Evolutionary conservation across 768 basidiomycete species (phyloP), one percentile per base, ranked within the genome.

Genomic region (Suillus brevipes): DNA sequence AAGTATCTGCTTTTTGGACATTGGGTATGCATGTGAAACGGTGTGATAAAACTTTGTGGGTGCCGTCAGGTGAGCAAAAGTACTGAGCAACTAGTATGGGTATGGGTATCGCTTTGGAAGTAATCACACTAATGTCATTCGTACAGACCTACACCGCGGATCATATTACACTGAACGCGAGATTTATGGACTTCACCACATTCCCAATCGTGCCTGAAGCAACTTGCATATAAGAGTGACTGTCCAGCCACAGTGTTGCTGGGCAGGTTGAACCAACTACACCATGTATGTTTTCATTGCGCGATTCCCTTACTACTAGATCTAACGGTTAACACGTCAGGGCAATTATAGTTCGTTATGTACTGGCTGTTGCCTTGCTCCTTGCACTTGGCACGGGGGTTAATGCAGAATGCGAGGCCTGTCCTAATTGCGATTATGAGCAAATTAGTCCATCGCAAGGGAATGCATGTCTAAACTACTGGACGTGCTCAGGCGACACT

Each of bases 381-480:
- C 31, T 55, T 13, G 53, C 20, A 20, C 34, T 55, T 20, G 13
- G 31, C 34, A 55, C 53, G 16, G 38, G 57, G 12, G 57, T 40
- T 6, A 18, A 14, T 3, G 57, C 57, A 10, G 3, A 9, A 2
- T 58, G 57, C 23, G 38, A 40, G 10, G 57, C 57, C 23, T 58
- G 57, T 16, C 38, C 38, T 25, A 58, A 58, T 58, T 58, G 57
- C 38, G 57, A 58, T 25, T 58, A 58, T 28, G 57, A 58, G 16
- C 9, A 6, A 6, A 58, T 58, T 5, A 58, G 57, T 25, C 1
- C 6, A 25, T 1, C 23, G 10, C 38, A 58, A 58, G 57, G 57
- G 16, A 3, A 58, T 18, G 57, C 57, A 28, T 58, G 57, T 20
- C 57, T 58, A 16, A 58, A 58, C 38, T 58, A 40, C 16, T 58